Evolutionary conservation across 148 eudicot species (phyloP), one percentile per base, ranked within the genome.

Genomic region (Salicornia ramosissima): DNA sequence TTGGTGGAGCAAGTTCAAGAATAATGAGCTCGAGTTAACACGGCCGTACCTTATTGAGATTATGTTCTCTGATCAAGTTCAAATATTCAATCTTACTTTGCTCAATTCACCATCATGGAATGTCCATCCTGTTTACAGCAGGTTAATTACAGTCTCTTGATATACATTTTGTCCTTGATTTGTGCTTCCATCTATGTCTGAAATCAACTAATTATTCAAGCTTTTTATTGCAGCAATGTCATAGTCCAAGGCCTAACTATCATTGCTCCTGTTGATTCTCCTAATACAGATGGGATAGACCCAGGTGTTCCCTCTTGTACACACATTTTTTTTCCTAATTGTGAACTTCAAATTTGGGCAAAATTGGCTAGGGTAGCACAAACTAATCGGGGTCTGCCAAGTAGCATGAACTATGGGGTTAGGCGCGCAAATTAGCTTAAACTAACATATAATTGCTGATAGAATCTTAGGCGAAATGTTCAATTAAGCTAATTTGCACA

Each of bases 241-340:
- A 77, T 88, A 30, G 64, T 93, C 39, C 87, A 86, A 78, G 80
- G 87, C 59, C 51, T 93, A 43, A 93, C 96, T 29, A 86, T 93
- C 67, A 66, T 76, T 58, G 94, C 98, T 58, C 96, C 96, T 0
- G 79, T 85, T 8, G 80, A 55, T 42, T 84, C 88, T 29, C 98
- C 98, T 46, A 93, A 93, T 75, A 93, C 98, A 1, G 98, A 93
- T 62, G 98, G 98, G 26, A 93, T 93, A 75, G 90, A 93, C 67
- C 98, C 98, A 49, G 96, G 96, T 86, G 34, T 8, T 8, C 22
- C 22, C 3, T 49, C 22, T 19, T 0, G 18, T 19, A 18, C 0
- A 8, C 53, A 18, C 19, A 4, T 16, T 49, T 47, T 43, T 10
- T 49, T 5, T 8, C 40, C 40, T 36, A 36, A 36, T 36, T 36